phyloP scores from a whole-genome alignment of 1,139 yeast species.

The Sugiyamaella xylanicola region DNA sequence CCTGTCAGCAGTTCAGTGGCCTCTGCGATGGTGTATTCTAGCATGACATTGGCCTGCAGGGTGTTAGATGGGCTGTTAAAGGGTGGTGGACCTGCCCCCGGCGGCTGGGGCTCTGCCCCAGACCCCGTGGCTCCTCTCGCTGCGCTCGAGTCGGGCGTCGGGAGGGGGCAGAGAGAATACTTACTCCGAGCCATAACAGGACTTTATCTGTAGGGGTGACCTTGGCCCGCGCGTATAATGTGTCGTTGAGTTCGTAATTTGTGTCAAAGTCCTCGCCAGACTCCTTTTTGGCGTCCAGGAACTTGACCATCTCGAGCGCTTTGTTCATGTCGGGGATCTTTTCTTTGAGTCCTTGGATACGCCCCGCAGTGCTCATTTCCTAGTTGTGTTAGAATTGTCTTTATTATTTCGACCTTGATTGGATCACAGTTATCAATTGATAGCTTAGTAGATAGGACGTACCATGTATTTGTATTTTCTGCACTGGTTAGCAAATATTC shows the following conservation, averaged over 20 bases:
- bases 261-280: constrained; percentile 56
- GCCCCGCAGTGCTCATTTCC: constrained; percentile 66
- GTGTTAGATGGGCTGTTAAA: neutral
- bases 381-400: constrained; percentile 26
- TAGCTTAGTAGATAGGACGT: no score
- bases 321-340: constrained; percentile 91
- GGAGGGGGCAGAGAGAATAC: no score
- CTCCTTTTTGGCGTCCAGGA: constrained; percentile 54
- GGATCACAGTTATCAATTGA: no score
- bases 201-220: constrained; percentile 66
- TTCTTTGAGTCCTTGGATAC: constrained; percentile 63
- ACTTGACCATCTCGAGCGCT: constrained; percentile 71
- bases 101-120: constrained; percentile 1
- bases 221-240: constrained; percentile 81
- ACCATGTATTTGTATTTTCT: neutral
- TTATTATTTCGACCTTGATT: no score
- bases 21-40: constrained; percentile 88
- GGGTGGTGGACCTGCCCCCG: neutral
- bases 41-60: constrained; percentile 80
- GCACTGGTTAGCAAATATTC: neutral
- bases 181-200: constrained; percentile 80
- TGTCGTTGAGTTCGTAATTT: constrained; percentile 89
- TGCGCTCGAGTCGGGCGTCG: no score
- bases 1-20: constrained; percentile 70
- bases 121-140: neutral